A percentile compares a stretch with the other conserved stretches of the same genome.
Conservation (phyloP, 495 filamentous ascomycete species). For the Annulohypoxylon bovei region DNA sequence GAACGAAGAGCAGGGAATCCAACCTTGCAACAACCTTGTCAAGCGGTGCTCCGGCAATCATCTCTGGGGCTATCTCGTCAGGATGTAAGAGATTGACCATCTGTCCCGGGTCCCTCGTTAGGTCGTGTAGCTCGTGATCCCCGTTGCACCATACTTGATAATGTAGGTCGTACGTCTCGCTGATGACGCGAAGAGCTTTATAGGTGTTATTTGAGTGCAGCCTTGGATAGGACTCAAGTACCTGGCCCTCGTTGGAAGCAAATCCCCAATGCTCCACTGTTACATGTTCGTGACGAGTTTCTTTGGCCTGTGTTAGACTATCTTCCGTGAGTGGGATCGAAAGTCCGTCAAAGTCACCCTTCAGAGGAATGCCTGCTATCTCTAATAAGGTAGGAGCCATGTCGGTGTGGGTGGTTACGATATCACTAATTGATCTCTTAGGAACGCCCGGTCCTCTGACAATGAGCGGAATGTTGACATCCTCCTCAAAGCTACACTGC, state of each 20-base stretch:
- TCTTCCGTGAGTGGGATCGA: conserved; percentile 60
- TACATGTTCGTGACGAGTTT: conserved; percentile 67
- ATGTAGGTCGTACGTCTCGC: conserved; percentile 65
- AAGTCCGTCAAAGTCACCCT: conserved; percentile 68
- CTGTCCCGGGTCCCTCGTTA: conserved; percentile 69
- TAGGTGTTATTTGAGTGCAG: conserved; percentile 66
- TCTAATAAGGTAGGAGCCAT: conserved; percentile 72
- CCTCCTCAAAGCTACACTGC: conserved; percentile 75
- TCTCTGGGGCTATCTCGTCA: conserved; percentile 23
- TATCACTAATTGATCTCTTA: conserved; percentile 53
- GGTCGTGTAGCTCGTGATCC: conserved; percentile 72
- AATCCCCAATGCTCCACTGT: conserved; percentile 73
- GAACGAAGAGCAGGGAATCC: conserved; percentile 69
- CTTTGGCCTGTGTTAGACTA: conserved; percentile 43
- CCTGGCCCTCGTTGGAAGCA: conserved; percentile 60
- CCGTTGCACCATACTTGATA: conserved; percentile 75
- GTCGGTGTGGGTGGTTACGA: conserved; percentile 75
- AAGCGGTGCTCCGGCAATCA: conserved; percentile 58
- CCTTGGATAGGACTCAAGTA: conserved; percentile 44
- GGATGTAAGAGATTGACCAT: conserved; percentile 65
- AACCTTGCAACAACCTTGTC: conserved; percentile 60
- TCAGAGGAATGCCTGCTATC: conserved; percentile 58
- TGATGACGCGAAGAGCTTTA: conserved; percentile 68
- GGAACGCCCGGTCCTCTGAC: conserved; percentile 69
- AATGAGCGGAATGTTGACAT: conserved; percentile 75